Conservation (phyloP, 164 flowering plant genomes). For the Kingdonia uniflora region DNA sequence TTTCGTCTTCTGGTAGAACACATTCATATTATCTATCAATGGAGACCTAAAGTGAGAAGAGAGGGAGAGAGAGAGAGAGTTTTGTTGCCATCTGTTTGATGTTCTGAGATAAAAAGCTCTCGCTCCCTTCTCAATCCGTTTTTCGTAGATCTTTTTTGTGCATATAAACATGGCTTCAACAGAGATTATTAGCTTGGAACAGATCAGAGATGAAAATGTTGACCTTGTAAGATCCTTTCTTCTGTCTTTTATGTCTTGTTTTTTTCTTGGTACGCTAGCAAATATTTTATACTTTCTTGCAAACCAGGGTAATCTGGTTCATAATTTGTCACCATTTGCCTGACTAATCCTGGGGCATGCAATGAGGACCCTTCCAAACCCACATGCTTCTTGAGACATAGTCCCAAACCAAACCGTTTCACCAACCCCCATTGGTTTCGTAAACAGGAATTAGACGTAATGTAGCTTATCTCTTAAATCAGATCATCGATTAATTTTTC, state of each 20-base stretch:
- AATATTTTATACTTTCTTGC: not conserved
- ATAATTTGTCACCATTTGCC: too few species aligned
- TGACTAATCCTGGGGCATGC: too few species aligned
- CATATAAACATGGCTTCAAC: not conserved
- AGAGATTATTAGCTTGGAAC: constrained; percentile 3
- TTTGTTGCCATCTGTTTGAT: not conserved
- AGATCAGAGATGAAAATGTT: constrained; percentile 10
- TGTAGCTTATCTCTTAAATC: too few species aligned
- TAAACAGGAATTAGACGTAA: too few species aligned
- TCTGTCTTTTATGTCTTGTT: not conserved
- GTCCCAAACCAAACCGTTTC: too few species aligned
- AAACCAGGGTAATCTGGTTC: not conserved
- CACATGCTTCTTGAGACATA: too few species aligned
- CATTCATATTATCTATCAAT: not conserved
- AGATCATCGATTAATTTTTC: too few species aligned
- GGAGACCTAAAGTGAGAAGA: not conserved
- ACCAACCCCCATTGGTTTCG: too few species aligned
- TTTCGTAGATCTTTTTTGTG: not conserved
- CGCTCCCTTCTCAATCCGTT: not conserved
- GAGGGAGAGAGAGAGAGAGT: not conserved
- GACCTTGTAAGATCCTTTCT: constrained; percentile 6
- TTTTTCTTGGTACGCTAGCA: not conserved
- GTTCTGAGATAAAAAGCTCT: not conserved
- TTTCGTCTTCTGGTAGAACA: not conserved
- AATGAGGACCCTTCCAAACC: too few species aligned